Percentiles rank a stretch among this genome's conserved stretches.
Conservation (phyloP, 768 basidiomycete genomes). For the Dendrothele bispora region DNA sequence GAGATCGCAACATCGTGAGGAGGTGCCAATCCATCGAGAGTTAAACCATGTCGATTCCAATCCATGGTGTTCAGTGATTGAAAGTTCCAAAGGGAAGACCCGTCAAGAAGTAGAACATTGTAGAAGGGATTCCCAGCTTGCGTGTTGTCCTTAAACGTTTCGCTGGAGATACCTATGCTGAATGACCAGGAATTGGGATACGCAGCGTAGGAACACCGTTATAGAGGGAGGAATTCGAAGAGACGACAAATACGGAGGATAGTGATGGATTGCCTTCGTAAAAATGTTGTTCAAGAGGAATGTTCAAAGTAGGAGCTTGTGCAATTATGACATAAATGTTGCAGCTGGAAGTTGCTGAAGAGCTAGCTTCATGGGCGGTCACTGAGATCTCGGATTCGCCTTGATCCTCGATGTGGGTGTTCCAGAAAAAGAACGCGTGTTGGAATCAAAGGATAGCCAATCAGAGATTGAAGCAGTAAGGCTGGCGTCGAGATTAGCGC, state of each 20-base stretch:
- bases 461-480: constrained; percentile 53
- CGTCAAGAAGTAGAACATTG: constrained; percentile 59
- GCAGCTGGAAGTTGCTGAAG: constrained; percentile 51
- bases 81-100: constrained; percentile 63
- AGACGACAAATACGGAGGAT: constrained; percentile 72
- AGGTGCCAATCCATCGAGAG: constrained; percentile 80
- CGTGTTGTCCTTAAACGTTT: constrained; percentile 55
- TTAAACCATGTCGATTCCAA: constrained; percentile 67
- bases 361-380: constrained; percentile 56
- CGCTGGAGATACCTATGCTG: constrained; percentile 76
- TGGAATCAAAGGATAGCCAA: constrained; percentile 79
- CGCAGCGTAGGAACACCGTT: constrained; percentile 56
- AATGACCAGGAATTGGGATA: constrained; percentile 83
- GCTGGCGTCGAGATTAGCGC: constrained; percentile 39
- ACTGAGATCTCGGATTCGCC: constrained; percentile 63
- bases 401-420: constrained; percentile 61
- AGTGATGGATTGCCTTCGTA: constrained; percentile 56
- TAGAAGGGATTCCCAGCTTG: no score
- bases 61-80: no score
- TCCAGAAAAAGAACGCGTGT: constrained; percentile 62
- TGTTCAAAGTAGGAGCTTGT: constrained; percentile 54
- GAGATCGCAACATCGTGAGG: constrained; percentile 31
- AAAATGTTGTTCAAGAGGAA: constrained; percentile 61
- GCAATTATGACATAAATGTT: constrained; percentile 57
- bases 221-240: constrained; percentile 56